Base-by-base conservation (phyloP, 2,329 filamentous ascomycete species). In the Fusarium protoensiforme region DNA sequence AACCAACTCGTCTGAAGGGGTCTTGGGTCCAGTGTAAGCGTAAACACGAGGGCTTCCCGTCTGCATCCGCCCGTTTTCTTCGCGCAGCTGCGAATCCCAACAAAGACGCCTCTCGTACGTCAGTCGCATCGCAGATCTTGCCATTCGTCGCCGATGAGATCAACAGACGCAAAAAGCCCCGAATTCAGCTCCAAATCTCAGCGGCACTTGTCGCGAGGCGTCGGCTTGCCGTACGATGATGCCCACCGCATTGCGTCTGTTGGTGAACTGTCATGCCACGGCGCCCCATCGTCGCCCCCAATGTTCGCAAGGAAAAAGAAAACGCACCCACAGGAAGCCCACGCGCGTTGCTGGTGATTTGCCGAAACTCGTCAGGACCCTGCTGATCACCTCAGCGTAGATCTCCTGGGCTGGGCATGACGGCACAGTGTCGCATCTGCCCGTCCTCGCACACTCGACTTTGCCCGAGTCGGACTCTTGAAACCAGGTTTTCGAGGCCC, bases 301-400 rank as follows among this genome's bases (percentile, higher is more conserved):
- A 65, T 69, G 38, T 33, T 46, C 36, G n/a, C 46, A 57, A 60
- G 67, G 22, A 54, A 33, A 54, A 36, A 35, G 31, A 48, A 71
- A 59, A 38, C 22, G 35, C 24, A 39, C 31, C 64, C 51, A 36
- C 59, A 64, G 38, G 27, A 58, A 60, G 57, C 39, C n/a, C 54
- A 58, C 54, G 39, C 38, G 18, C 59, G 14, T 36, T n/a, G 58
- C 35, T 66, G 56, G 11, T 71, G 67, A 75, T 73, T 75, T 63
- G 61, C 46, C 38, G 31, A 71, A 54, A 61, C 56, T 57, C 64
- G 59, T 54, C 29, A 46, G 60, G 73, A 75, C 73, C 73, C 72
- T 74, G 72, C 69, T 75, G 73, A 75, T 75, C 73, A 75, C 58
- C 64, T 64, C 65, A 58, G 53, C 61, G 61, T 67, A 75, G 64